Conservation (phyloP, 352 stramenopile genomes). For the Phytophthora syringae region DNA sequence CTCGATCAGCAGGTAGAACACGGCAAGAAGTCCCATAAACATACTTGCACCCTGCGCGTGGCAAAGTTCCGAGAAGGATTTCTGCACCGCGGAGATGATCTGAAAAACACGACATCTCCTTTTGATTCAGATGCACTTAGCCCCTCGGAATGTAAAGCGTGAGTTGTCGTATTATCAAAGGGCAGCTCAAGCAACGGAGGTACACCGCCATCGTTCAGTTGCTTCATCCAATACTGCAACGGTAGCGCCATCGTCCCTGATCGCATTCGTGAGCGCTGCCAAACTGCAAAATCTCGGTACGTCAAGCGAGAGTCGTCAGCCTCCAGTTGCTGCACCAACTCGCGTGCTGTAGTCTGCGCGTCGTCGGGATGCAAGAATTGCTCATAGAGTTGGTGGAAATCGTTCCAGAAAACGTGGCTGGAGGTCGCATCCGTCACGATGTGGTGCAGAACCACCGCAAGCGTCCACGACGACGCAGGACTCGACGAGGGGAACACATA, state of each 20-base stretch:
- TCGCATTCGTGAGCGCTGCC: constrained; percentile 47
- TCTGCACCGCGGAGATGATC: constrained; percentile 33
- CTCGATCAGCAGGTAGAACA: constrained; percentile 57
- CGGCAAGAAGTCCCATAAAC: constrained; percentile 55
- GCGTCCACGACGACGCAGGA: constrained; percentile 41
- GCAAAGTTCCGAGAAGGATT: constrained; percentile 40
- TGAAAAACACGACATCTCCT: constrained; percentile 46
- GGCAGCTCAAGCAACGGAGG: constrained; percentile 49
- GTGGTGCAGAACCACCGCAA: constrained; percentile 55
- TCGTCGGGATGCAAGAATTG: too few species aligned
- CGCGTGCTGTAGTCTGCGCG: not conserved
- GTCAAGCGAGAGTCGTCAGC: constrained; percentile 16
- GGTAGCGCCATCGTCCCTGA: constrained; percentile 40
- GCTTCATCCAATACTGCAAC: constrained; percentile 57
- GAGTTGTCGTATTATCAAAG: constrained; percentile 36
- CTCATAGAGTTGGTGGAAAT: constrained; percentile 42
- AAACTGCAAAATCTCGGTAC: constrained; percentile 60
- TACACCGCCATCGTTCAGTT: constrained; percentile 28
- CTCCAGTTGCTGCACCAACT: constrained; percentile 13
- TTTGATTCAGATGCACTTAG: not conserved
- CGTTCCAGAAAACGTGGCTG: constrained; percentile 57
- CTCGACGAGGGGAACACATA: too few species aligned
- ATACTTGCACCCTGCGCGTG: constrained; percentile 43
- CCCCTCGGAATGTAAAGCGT: not conserved
- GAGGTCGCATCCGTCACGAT: constrained; percentile 63